phyloP scores from a whole-genome alignment of 2,329 filamentous ascomycete genomes.

The Pestalotiopsis sp. region DNA sequence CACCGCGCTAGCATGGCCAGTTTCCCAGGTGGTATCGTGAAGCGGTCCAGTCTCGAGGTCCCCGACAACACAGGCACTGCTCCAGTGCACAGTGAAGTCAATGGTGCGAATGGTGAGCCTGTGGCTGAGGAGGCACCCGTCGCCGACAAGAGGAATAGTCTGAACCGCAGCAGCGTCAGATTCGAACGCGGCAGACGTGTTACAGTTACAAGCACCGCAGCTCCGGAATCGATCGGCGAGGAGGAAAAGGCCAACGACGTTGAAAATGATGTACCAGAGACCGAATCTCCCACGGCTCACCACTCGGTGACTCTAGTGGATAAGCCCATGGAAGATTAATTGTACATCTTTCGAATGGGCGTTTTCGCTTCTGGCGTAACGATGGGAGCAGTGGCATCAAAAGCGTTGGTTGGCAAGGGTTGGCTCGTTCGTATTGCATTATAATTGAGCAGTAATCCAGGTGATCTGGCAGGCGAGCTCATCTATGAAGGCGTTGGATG shows the following conservation, averaged over 20 bases:
- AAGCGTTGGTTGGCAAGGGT: neutral
- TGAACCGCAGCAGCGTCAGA: slow-evolving; percentile 54
- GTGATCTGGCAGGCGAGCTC: neutral
- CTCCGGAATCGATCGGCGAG: slow-evolving; percentile 23
- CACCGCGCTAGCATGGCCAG: slow-evolving; percentile 51
- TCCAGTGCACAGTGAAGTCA: slow-evolving; percentile 38
- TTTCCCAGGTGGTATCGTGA: slow-evolving; percentile 44
- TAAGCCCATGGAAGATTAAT: slow-evolving; percentile 53
- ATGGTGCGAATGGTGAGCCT: slow-evolving; percentile 44
- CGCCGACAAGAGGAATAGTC: slow-evolving; percentile 66
- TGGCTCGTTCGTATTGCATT: slow-evolving; percentile 1
- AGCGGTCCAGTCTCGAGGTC: slow-evolving; percentile 78
- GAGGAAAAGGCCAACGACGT: slow-evolving; percentile 15
- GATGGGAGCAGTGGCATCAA: neutral
- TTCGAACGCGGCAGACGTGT: slow-evolving; percentile 56
- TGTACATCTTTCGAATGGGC: slow-evolving; percentile 9
- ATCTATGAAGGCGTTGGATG: slow-evolving; percentile 3
- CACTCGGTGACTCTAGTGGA: slow-evolving; percentile 55
- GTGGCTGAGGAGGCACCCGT: slow-evolving; percentile 23
- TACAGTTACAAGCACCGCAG: slow-evolving; percentile 36
- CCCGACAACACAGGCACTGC: slow-evolving; percentile 59
- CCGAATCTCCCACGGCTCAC: neutral
- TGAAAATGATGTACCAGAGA: slow-evolving; percentile 13
- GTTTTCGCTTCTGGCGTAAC: neutral
- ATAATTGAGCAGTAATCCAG: slow-evolving; percentile 11